Conservation (phyloP, 345 rosid genomes). For the Eucalyptus cloeziana region DNA sequence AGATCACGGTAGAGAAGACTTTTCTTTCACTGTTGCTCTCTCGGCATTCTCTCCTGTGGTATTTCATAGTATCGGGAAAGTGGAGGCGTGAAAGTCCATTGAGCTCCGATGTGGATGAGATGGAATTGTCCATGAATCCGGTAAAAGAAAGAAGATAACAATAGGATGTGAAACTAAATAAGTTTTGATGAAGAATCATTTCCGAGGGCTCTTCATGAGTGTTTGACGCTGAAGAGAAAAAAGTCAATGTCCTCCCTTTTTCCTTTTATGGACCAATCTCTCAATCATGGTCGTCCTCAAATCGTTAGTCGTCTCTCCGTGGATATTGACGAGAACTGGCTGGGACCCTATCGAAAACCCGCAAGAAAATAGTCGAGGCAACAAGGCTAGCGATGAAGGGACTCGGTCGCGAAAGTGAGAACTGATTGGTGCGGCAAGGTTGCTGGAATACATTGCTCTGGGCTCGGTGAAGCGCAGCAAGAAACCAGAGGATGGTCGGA, state of each 20-base stretch:
- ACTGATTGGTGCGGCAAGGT: no score
- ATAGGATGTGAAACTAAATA: background rate
- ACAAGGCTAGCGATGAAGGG: no score
- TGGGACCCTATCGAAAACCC: no score
- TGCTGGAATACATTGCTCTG: no score
- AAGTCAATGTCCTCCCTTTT: background rate
- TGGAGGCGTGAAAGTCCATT: background rate
- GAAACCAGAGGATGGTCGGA: no score
- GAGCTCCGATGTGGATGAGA: background rate
- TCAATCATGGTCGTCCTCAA: background rate
- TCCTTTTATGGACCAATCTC: background rate
- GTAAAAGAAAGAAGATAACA: no score
- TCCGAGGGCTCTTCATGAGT: background rate
- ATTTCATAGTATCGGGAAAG: background rate
- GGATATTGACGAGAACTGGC: no score
- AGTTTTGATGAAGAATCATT: background rate
- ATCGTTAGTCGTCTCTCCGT: no score
- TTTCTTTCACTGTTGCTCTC: background rate
- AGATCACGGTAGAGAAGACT: background rate
- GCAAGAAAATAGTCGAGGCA: no score
- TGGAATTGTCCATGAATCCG: background rate
- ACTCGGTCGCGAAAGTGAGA: no score
- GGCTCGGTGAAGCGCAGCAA: no score
- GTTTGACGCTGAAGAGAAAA: background rate
- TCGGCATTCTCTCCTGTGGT: background rate